Percentiles rank a stretch among this genome's conserved stretches.
These are phyloP conservation scores for Boechera stricta DNA, from an alignment of 345 rosid species.

Conservation along the genomic window DNA sequence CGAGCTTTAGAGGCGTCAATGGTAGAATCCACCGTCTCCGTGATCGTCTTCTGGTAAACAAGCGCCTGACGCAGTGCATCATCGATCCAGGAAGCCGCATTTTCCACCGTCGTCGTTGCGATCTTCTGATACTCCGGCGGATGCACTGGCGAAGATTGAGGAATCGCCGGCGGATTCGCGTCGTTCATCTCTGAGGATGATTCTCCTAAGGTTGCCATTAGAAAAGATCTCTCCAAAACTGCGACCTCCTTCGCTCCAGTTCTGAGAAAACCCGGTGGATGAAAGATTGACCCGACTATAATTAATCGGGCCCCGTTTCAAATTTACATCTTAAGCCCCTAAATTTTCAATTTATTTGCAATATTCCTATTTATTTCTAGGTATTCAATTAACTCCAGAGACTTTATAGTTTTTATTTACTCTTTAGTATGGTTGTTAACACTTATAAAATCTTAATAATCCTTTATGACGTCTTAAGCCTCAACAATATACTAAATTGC, in stretches of 20 bases:
- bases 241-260: conserved; percentile 3
- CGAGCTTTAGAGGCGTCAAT: conserved; percentile 60
- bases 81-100: conserved; percentile 73
- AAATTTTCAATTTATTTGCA: not conserved
- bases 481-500: not conserved
- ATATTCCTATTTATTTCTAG: not conserved
- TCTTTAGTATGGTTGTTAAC: not conserved
- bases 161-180: not conserved
- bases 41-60: conserved; percentile 57
- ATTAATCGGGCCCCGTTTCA: conserved; percentile 32
- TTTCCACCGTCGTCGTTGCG: conserved; percentile 53
- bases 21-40: conserved; percentile 56
- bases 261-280: conserved; percentile 14
- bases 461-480: not conserved
- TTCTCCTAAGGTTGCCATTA: conserved; percentile 59
- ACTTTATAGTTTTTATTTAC: no score
- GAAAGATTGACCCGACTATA: conserved; percentile 36
- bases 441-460: not conserved
- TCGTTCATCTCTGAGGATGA: conserved; percentile 52
- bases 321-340: conserved; percentile 8
- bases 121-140: conserved; percentile 38
- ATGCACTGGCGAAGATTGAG: conserved; percentile 16
- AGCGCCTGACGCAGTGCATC: conserved; percentile 66
- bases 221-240: conserved; percentile 3
- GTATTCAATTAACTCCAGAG: not conserved